Conservation (phyloP, 2,329 filamentous ascomycete genomes). For the Pseudocercospora pini-densiflorae region DNA sequence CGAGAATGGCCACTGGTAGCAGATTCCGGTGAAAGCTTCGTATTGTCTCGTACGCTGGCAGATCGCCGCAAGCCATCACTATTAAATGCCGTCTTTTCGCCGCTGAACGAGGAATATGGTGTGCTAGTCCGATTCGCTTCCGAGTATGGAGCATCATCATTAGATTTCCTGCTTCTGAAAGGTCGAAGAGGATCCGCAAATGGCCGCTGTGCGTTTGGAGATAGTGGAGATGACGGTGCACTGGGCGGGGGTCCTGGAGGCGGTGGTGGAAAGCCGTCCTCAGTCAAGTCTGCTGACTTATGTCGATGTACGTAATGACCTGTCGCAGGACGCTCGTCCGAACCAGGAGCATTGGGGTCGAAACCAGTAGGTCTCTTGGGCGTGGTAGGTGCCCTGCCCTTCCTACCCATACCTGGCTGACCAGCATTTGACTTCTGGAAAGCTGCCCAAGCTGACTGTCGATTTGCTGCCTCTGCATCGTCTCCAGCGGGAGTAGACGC, state of each 20-base stretch:
- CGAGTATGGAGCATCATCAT: conserved; percentile 47
- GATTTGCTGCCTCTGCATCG: conserved; percentile 29
- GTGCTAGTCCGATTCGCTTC: conserved; percentile 57
- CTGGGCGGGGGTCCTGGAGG: conserved; percentile 47
- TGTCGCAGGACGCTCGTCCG: conserved; percentile 61
- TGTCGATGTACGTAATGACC: conserved; percentile 35
- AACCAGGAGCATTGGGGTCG: conserved; percentile 62
- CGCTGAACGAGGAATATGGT: conserved; percentile 58
- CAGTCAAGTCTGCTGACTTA: conserved; percentile 36
- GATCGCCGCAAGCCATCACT: conserved; percentile 57
- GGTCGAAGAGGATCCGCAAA: conserved; percentile 43
- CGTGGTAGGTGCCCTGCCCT: conserved; percentile 39
- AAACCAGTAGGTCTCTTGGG: conserved; percentile 60
- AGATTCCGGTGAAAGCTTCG: conserved; percentile 33
- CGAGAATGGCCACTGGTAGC: conserved; percentile 36
- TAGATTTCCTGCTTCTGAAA: conserved; percentile 38
- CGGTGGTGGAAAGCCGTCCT: conserved; percentile 37
- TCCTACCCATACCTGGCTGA: conserved; percentile 43
- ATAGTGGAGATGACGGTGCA: conserved; percentile 31
- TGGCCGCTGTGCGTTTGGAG: conserved; percentile 43
- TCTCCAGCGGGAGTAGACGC: conserved; percentile 25
- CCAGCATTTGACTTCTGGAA: conserved; percentile 32
- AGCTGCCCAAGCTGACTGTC: conserved; percentile 43
- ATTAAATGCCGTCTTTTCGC: conserved; percentile 62
- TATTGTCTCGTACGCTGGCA: conserved; percentile 55